These are phyloP conservation scores for Tricholoma sp. DNA, from an alignment of 768 basidiomycete species.

Conservation along the genomic window DNA sequence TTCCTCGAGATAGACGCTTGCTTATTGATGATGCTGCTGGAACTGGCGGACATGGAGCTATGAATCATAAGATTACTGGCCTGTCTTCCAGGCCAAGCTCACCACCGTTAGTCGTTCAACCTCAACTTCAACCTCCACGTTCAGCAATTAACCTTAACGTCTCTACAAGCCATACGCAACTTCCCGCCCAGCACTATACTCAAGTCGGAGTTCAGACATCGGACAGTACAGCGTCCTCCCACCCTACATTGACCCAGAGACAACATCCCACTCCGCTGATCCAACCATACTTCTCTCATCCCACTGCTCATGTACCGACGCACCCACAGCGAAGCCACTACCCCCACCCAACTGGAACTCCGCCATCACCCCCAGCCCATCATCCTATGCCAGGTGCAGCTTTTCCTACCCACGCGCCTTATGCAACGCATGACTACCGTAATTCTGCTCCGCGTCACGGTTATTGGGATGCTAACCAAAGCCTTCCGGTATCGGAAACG, in stretches of 20 bases:
- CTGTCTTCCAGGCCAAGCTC: constrained; percentile 5
- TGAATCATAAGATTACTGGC: background rate
- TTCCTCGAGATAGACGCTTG: constrained; percentile 36
- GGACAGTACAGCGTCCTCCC: background rate
- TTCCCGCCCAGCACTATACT: background rate
- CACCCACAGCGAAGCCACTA: background rate
- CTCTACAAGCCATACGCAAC: constrained; percentile 2
- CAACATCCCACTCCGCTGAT: constrained; percentile 23
- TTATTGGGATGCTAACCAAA: constrained; percentile 30
- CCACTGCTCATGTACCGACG: background rate
- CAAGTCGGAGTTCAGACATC: background rate
- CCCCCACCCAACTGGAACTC: background rate
- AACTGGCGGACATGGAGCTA: background rate
- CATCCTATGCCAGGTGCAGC: background rate
- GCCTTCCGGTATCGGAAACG: constrained; percentile 19
- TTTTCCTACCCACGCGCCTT: background rate
- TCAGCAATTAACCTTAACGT: constrained; percentile 4
- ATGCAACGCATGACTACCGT: background rate
- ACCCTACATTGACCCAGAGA: constrained; percentile 11
- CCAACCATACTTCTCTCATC: constrained; percentile 14
- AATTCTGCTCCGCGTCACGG: constrained; percentile 15
- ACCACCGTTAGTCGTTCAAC: constrained; percentile 9
- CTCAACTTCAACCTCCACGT: constrained; percentile 13
- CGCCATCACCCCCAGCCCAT: background rate
- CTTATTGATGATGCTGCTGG: constrained; percentile 29